Evolutionary conservation across 2,329 filamentous ascomycete genomes (phyloP), one percentile per base, ranked within the genome.

Genomic region (Saccharata proteae): DNA sequence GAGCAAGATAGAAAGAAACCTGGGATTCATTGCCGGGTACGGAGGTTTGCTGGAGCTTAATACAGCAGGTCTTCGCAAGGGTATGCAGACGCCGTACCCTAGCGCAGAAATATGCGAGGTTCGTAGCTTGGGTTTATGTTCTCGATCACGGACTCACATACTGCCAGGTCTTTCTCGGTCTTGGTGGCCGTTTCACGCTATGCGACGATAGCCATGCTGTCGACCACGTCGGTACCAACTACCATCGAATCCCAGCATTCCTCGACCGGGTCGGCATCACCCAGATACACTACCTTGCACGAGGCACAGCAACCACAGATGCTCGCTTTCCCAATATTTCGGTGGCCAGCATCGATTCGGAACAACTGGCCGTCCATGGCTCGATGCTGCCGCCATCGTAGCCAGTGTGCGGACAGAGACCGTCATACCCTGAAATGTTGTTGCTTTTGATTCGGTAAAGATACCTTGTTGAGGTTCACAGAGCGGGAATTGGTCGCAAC

Each of bases 141-240:
- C 29, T 37, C 27, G 23, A 14, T 18, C 24, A n/a, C 42, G 51
- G 33, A 52, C 34, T 26, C 30, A n/a, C n/a, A n/a, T n/a, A n/a
- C n/a, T 36, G 40, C 9, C 39, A 81, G 78, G 72, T 74, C 51
- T 93, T 84, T 62, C 49, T 85, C 32, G 58, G 57, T 6, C 66
- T 82, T 45, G 77, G 77, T 15, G 86, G 90, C 15, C 72, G 71
- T 38, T 93, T 96, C 56, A 92, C 84, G 32, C 68, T 98, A 44
- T 93, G 83, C 5, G 90, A 98, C 54, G 90, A 98, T 57, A 93
- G 85, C 53, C 90, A 98, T 60, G 82, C 82, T 22, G 70, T 84
- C 36, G 79, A 71, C 2, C 88, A 98, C 51, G 69, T 98, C 4
- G 84, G 77, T n/a, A 77, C 83, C 30, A 88, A 93, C 51, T 96